Percentiles rank a stretch among this genome's conserved stretches.
phyloP scores from a whole-genome alignment of 2,329 filamentous ascomycete genomes.

The Trichoderma sp. region DNA sequence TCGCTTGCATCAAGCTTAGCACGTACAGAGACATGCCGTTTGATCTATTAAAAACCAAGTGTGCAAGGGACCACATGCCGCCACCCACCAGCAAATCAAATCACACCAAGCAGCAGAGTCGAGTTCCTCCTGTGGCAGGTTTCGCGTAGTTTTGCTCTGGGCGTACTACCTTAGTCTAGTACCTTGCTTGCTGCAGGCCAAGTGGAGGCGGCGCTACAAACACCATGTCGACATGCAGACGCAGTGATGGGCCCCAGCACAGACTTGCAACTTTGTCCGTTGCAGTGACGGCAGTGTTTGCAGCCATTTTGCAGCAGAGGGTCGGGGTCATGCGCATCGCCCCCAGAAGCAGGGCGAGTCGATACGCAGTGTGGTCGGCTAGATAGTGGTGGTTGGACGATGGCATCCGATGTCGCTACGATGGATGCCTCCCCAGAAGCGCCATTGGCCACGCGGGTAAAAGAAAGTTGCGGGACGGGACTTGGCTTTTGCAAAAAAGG shows the following conservation, averaged over 20 bases:
- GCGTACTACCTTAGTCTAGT: neutral
- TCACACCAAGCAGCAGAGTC: neutral
- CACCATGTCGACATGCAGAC: neutral
- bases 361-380: neutral
- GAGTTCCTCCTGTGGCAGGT: neutral
- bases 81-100: conserved; percentile 5
- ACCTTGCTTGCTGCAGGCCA: conserved; percentile 18
- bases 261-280: neutral
- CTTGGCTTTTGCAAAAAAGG: conserved; percentile 6
- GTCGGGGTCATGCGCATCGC: conserved; percentile 9
- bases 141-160: neutral
- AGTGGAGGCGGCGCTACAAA: conserved; percentile 8
- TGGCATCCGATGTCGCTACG: conserved; percentile 14
- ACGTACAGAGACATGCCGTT: neutral
- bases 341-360: conserved; percentile 15
- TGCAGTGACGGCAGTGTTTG: neutral
- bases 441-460: conserved; percentile 13
- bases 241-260: neutral
- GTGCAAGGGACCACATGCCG: conserved; percentile 5
- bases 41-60: neutral
- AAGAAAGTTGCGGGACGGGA: conserved; percentile 17
- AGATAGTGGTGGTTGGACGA: conserved; percentile 4
- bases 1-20: neutral
- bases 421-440: neutral
- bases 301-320: neutral